phyloP scores from a whole-genome alignment of 306 rosid species.

The Geum urbanum region DNA sequence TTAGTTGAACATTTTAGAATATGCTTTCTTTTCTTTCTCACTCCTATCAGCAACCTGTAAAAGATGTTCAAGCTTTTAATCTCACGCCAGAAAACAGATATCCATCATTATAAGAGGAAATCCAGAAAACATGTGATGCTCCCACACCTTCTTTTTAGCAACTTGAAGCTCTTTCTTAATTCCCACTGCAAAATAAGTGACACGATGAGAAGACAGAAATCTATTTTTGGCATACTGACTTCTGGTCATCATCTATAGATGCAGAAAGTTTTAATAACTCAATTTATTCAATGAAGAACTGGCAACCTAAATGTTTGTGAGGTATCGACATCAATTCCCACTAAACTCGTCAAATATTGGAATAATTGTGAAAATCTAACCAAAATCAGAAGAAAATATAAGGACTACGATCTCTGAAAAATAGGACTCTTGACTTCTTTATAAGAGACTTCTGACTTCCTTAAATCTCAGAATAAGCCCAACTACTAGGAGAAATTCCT shows the following conservation, averaged over 20 bases:
- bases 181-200: slow-evolving; percentile 46
- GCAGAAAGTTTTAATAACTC: background rate
- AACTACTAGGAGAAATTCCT: background rate
- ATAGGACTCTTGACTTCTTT: background rate
- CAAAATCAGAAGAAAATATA: background rate
- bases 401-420: background rate
- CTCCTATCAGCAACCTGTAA: slow-evolving; percentile 67
- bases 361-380: background rate
- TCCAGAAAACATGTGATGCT: background rate
- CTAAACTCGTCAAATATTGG: background rate
- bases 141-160: slow-evolving; percentile 53
- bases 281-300: background rate
- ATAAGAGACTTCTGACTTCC: background rate
- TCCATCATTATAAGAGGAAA: background rate
- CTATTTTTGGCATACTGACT: background rate
- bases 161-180: slow-evolving; percentile 70
- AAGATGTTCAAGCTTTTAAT: slow-evolving; percentile 6
- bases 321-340: background rate
- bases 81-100: background rate
- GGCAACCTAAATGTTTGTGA: background rate
- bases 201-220: background rate
- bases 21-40: slow-evolving; percentile 64
- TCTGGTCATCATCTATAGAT: background rate
- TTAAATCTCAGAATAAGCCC: too few species aligned
- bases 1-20: slow-evolving; percentile 64